Evolutionary conservation across 2,329 filamentous ascomycete species (phyloP).

Genomic region (Xylariaceae sp.): DNA sequence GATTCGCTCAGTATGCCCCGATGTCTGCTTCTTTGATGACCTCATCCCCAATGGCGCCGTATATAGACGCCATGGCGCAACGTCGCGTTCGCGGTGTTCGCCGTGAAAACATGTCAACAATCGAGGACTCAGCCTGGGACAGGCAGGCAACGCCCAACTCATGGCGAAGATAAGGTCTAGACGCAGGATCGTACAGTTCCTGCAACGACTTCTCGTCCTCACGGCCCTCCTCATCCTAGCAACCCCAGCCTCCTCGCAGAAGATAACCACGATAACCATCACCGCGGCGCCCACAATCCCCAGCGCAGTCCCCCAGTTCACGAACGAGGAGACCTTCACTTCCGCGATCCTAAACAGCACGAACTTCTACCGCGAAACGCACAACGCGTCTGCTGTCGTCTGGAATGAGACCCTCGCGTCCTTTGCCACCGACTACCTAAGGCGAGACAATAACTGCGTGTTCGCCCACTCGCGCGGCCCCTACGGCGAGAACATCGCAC

Average conservation of each 20-base stretch:
- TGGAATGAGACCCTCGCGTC: slow-evolving; percentile 63
- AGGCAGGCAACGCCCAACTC: too few relatives aligned
- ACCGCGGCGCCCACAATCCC: slow-evolving; percentile 27
- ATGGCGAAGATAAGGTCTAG: too few relatives aligned
- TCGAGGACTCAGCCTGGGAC: too few relatives aligned
- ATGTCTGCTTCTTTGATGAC: too few relatives aligned
- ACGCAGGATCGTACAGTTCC: too few relatives aligned
- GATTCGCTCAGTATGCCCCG: too few relatives aligned
- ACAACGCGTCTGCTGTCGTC: slow-evolving; percentile 53
- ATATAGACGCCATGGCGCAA: too few relatives aligned
- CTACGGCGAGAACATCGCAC: slow-evolving; percentile 71
- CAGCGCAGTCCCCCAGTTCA: slow-evolving; percentile 33
- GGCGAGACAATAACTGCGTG: slow-evolving; percentile 29
- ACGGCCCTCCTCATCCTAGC: slow-evolving; percentile 9
- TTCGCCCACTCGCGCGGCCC: slow-evolving; percentile 53
- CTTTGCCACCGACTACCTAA: slow-evolving; percentile 51
- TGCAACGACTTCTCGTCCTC: not conserved
- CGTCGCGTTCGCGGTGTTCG: too few relatives aligned
- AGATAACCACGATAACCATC: slow-evolving; percentile 19
- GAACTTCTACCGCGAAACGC: slow-evolving; percentile 60
- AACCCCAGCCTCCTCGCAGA: slow-evolving; percentile 2
- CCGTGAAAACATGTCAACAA: too few relatives aligned
- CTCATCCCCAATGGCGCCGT: too few relatives aligned
- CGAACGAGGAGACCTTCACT: slow-evolving; percentile 38
- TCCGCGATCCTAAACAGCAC: slow-evolving; percentile 60